Base-by-base conservation (phyloP, 2,329 filamentous ascomycete genomes). In the Cadophora luteo-olivacea region DNA sequence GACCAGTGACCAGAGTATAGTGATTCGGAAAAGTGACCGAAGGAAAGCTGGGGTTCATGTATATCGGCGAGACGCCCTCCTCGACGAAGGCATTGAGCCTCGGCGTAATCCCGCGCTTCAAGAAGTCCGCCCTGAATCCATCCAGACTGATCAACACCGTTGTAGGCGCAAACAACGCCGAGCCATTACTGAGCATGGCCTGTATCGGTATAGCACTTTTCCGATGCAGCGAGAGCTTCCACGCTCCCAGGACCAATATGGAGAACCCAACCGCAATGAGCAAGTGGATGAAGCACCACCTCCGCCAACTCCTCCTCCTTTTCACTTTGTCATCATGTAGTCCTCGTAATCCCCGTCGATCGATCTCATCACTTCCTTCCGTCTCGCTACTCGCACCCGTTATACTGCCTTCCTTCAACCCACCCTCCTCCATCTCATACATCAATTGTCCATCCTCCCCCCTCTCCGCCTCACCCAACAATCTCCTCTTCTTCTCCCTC, bases 21-120 rank as follows among this genome's bases (percentile, higher is more conserved):
- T 98, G 96, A 75, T 98, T 95, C 14, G 96, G 96, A 75, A 99
- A 99, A 0, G 96, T 99, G 57, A 99, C 93, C 25, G 93, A 97
- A 0, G 96, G 96, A 73, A 99, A 99, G 49, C 93, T 97, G 0
- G 96, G 96, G 7, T 89, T 86, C 94, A 99, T 97, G 80, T 95
- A 97, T 72, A 89, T 86, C 2, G 96, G 95, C 6, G 94, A 97
- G 12, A 98, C 89, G 36, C 96, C 96, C 72, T 93, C 89, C 69
- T 88, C 86, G 70, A 97, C 84, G 72, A 99, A 76, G 1, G 89
- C 85, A 73, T 89, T 92, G 9, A 99, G 83, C 1, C 91, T 89
- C 0, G 95, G 96, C 0, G 95, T 97, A 38, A 98, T 81, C 0
- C 90, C 91, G 16, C 94, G 89, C 71, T 91, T 87, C 51, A 99